Evolutionary conservation across 495 filamentous ascomycete species (phyloP).

Genomic region (Xylaria curta): DNA sequence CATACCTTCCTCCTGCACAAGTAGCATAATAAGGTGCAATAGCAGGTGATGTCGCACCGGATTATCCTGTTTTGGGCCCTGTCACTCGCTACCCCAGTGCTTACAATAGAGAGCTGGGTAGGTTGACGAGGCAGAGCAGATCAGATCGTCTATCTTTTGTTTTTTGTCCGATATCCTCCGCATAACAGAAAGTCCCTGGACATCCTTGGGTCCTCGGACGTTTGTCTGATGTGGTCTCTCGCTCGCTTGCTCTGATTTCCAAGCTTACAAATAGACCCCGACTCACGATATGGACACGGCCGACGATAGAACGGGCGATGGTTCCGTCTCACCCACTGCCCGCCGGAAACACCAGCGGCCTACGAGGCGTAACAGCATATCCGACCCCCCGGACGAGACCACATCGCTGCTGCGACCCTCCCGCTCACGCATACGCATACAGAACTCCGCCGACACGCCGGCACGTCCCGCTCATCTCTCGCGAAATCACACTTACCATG

Average conservation of each 20-base stretch:
- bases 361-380: conserved; percentile 39
- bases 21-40: not conserved
- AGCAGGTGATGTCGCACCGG: not conserved
- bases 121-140: not conserved
- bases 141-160: not conserved
- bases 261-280: not conserved
- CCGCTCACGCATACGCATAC: conserved; percentile 51
- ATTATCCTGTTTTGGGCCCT: not conserved
- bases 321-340: conserved; percentile 27
- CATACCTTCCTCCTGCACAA: not conserved
- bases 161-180: not conserved
- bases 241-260: not conserved
- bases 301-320: conserved; percentile 21
- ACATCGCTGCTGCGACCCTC: conserved; percentile 51
- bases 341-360: conserved; percentile 31
- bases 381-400: conserved; percentile 53
- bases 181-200: too few relatives aligned
- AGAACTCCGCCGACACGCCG: conserved; percentile 46
- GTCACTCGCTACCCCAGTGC: not conserved
- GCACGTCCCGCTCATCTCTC: conserved; percentile 45
- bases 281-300: conserved; percentile 30
- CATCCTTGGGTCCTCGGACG: too few relatives aligned
- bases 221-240: too few relatives aligned
- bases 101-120: not conserved
- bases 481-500: conserved; percentile 55